Percentiles rank a stretch among this genome's conserved stretches.
Conservation (phyloP, 176 grass and related monocot genomes). For the Musa beccarii region DNA sequence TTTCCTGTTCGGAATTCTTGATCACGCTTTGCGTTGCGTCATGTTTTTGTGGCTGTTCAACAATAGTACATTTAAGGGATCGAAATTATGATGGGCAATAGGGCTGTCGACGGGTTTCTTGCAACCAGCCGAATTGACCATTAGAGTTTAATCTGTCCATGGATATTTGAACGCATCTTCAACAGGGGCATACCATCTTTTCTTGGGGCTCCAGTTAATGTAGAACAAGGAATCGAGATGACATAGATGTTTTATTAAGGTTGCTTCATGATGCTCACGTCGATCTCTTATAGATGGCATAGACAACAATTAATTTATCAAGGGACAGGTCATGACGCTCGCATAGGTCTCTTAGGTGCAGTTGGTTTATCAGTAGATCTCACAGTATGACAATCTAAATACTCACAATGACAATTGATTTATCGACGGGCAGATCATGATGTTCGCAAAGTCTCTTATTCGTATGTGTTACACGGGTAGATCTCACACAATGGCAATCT, state of each 20-base stretch:
- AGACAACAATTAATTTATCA: too few species aligned
- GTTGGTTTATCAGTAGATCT: too few species aligned
- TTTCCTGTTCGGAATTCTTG: neutral
- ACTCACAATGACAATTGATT: neutral
- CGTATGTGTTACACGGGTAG: neutral
- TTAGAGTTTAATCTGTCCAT: neutral
- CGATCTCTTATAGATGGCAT: too few species aligned
- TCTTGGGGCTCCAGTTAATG: neutral
- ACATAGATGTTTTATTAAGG: too few species aligned
- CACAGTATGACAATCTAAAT: too few species aligned
- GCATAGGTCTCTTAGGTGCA: too few species aligned
- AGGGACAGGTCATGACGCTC: too few species aligned
- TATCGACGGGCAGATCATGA: neutral
- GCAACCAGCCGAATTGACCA: too few species aligned
- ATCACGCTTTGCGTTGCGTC: too few species aligned
- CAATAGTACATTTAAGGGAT: neutral
- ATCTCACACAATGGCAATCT: neutral
- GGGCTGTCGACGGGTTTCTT: too few species aligned
- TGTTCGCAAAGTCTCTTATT: neutral
- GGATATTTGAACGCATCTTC: too few species aligned
- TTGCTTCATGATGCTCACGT: too few species aligned
- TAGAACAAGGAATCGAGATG: neutral
- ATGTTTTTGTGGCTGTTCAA: neutral
- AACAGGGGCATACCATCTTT: neutral
- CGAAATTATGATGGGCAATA: neutral